These are phyloP conservation scores for Rhodotorula mucilaginosa DNA, from an alignment of 1,284 basidiomycete genomes.

Conservation along the genomic window DNA sequence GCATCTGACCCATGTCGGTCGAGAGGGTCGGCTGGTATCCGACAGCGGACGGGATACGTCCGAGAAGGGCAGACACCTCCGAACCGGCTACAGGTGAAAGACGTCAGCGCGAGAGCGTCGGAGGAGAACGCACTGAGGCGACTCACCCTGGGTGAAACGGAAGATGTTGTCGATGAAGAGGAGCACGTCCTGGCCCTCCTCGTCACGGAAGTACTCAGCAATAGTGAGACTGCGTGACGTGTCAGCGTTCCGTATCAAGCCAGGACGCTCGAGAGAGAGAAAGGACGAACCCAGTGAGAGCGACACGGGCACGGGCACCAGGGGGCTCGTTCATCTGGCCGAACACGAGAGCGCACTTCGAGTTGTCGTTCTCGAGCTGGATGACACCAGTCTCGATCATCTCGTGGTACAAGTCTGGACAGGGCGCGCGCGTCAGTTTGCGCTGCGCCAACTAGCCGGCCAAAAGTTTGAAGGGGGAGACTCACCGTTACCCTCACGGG, in stretches of 20 bases:
- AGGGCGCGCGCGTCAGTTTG: background rate
- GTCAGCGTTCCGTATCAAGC: background rate
- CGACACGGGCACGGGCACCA: slow-evolving; percentile 99
- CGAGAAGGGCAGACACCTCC: slow-evolving; percentile 97
- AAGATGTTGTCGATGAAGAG: slow-evolving; percentile 99
- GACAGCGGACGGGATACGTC: slow-evolving; percentile 99
- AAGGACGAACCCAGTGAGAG: slow-evolving; percentile 66
- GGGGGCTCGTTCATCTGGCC: slow-evolving; percentile 99
- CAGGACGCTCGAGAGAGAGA: background rate
- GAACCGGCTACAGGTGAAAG: slow-evolving; percentile 89
- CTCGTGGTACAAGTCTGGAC: slow-evolving; percentile 89
- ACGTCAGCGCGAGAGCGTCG: background rate
- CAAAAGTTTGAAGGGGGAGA: background rate
- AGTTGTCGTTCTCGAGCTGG: slow-evolving; percentile 61
- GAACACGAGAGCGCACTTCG: slow-evolving; percentile 99
- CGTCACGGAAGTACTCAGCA: slow-evolving; percentile 99
- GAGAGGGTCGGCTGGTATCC: slow-evolving; percentile 99
- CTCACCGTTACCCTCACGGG: slow-evolving; percentile 92
- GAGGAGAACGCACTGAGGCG: background rate
- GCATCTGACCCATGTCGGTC: slow-evolving; percentile 99
- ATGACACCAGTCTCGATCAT: slow-evolving; percentile 99
- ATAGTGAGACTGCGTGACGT: slow-evolving; percentile 70
- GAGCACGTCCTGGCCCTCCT: slow-evolving; percentile 99
- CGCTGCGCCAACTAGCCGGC: background rate
- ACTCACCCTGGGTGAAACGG: slow-evolving; percentile 56